These are phyloP conservation scores for Termitomyces bulborhizus DNA, from an alignment of 768 basidiomycete genomes.

Conservation along the genomic window DNA sequence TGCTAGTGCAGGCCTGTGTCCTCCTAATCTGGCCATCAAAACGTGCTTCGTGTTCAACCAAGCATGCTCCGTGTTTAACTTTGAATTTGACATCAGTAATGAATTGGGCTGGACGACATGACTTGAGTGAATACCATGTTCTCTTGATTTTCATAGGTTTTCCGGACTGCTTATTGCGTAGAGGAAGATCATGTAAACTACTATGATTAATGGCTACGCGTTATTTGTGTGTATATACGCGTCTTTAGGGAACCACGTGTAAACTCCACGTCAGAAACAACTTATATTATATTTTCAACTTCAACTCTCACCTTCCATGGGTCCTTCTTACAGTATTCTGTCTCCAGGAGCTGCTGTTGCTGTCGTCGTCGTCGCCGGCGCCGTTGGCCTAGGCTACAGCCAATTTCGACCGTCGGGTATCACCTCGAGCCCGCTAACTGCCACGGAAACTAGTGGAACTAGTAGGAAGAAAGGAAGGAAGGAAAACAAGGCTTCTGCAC, in stretches of 20 bases:
- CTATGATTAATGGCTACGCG: constrained; percentile 6
- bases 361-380: constrained; percentile 31
- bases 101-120: too few species aligned
- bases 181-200: too few species aligned
- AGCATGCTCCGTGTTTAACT: too few species aligned
- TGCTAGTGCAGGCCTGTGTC: too few species aligned
- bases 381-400: constrained; percentile 34
- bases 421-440: background rate
- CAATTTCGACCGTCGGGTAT: constrained; percentile 15
- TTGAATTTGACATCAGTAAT: too few species aligned
- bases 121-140: too few species aligned
- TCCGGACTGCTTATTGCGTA: too few species aligned
- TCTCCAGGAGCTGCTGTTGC: constrained; percentile 32
- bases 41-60: too few species aligned
- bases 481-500: constrained; percentile 12
- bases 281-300: background rate
- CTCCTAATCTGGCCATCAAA: too few species aligned
- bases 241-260: constrained; percentile 14
- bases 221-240: constrained; percentile 19
- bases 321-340: constrained; percentile 38
- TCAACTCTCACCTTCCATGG: constrained; percentile 25
- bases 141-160: too few species aligned
- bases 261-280: constrained; percentile 18
- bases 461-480: constrained; percentile 16
- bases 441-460: background rate